These are phyloP conservation scores for Ganoderma multipileum DNA, from an alignment of 1,284 basidiomycete species.

Conservation along the genomic window DNA sequence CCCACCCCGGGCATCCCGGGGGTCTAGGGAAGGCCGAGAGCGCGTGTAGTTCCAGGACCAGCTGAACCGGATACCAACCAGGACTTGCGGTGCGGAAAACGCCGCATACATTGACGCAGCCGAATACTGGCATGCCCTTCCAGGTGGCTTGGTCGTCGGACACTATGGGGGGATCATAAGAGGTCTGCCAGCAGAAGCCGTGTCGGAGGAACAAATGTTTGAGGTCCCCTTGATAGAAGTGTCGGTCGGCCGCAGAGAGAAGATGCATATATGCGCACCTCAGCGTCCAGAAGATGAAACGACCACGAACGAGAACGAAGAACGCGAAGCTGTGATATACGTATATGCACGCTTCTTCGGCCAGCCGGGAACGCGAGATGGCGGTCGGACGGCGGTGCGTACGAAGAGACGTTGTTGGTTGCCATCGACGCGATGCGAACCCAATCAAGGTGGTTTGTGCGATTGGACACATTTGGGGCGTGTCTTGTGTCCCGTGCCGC, in stretches of 20 bases:
- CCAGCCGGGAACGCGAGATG: neutral
- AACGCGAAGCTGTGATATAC: neutral
- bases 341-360: neutral
- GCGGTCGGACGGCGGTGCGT: neutral
- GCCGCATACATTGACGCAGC: neutral
- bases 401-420: neutral
- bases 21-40: neutral
- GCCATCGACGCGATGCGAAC: neutral
- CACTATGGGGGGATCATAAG: neutral
- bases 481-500: neutral
- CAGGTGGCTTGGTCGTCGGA: neutral
- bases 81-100: neutral
- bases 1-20: neutral
- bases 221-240: neutral
- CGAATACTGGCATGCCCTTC: neutral
- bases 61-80: neutral
- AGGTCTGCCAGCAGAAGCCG: neutral
- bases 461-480: neutral
- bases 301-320: neutral
- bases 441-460: constrained; percentile 1
- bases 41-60: neutral
- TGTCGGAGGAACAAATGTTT: neutral
- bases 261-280: neutral
- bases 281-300: neutral
- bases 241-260: neutral